A percentile compares a stretch with the other conserved stretches of the same genome.
Evolutionary conservation across 2,329 filamentous ascomycete genomes (phyloP).

Genomic region (Fusarium euwallaceae): DNA sequence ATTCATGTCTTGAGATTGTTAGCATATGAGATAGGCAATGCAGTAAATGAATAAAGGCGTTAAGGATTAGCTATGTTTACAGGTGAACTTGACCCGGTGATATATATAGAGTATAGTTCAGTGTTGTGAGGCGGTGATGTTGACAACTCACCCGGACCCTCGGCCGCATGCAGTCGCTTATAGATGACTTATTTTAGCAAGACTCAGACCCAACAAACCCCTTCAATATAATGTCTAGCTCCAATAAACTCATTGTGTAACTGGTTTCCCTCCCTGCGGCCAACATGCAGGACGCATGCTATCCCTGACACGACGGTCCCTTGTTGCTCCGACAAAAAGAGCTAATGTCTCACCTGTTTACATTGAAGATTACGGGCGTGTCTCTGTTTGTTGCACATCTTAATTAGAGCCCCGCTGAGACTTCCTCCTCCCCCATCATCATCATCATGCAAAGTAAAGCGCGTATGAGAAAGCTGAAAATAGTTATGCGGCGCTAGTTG

Average conservation of each 20-base stretch:
- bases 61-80: not conserved
- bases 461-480: constrained; percentile 30
- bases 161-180: not conserved
- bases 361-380: not conserved
- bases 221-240: not conserved
- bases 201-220: not conserved
- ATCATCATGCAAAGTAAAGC: not conserved
- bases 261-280: not conserved
- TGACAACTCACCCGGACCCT: not conserved
- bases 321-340: constrained; percentile 1
- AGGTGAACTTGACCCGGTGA: not conserved
- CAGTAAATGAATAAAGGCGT: constrained; percentile 14
- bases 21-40: constrained; percentile 25
- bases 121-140: not conserved
- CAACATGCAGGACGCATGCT: not conserved
- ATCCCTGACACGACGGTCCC: not conserved
- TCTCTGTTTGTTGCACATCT: not conserved
- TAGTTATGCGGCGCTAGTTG: constrained; percentile 25
- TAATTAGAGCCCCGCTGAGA: too few species aligned
- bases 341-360: not conserved
- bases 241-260: not conserved
- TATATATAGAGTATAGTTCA: too few species aligned
- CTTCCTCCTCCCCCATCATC: not conserved
- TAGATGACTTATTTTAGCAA: not conserved
- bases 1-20: constrained; percentile 18